These are phyloP conservation scores for Actinidia polygama DNA, from an alignment of 179 eudicot species.

Conservation along the genomic window DNA sequence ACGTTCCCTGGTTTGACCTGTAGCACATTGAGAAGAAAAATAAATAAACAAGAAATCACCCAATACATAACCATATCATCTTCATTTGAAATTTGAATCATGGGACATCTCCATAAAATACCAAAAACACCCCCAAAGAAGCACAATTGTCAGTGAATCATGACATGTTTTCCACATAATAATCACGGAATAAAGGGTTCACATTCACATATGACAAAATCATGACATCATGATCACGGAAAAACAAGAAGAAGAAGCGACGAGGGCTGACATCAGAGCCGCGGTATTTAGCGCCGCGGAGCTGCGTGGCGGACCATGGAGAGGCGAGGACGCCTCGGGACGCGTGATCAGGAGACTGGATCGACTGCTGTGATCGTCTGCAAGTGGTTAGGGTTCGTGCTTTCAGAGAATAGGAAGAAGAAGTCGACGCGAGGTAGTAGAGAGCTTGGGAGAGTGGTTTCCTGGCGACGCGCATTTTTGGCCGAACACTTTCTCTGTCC, in stretches of 20 bases:
- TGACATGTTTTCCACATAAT: not conserved
- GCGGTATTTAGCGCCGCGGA: constrained; percentile 46
- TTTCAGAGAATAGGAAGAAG: no score
- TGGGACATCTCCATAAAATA: not conserved
- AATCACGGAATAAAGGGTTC: no score
- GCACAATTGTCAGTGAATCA: no score
- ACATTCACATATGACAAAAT: no score
- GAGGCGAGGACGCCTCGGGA: constrained; percentile 21
- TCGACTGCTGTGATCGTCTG: no score
- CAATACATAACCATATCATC: not conserved
- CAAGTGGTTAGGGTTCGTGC: no score
- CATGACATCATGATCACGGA: not conserved
- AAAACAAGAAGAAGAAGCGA: not conserved
- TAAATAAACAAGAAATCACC: no score
- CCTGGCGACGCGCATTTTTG: no score
- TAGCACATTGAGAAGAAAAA: not conserved
- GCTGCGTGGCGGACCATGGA: constrained; percentile 52
- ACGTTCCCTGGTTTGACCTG: constrained; percentile 81
- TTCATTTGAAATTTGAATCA: not conserved
- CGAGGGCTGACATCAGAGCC: constrained; percentile 39
- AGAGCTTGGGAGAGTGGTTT: no score
- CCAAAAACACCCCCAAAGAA: not conserved
- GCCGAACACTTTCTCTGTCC: no score
- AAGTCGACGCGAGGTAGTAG: no score
- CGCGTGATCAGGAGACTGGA: no score